phyloP scores from a whole-genome alignment of 176 grass and related monocot genomes.

The Leersia perrieri region DNA sequence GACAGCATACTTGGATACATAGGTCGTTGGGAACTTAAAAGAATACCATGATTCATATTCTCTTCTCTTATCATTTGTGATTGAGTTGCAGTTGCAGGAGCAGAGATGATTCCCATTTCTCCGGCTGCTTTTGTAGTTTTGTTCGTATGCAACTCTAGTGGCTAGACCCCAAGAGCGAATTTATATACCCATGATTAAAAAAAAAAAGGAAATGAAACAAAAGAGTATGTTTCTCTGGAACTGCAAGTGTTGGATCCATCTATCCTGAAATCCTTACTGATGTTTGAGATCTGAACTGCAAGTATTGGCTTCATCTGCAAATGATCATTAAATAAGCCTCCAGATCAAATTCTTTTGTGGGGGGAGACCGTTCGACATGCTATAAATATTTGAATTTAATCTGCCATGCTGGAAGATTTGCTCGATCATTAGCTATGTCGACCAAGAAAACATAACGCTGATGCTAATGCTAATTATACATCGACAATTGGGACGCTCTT shows the following conservation, averaged over 20 bases:
- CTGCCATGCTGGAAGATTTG: neutral
- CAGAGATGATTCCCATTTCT: conserved; percentile 35
- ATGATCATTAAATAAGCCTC: neutral
- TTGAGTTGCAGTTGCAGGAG: conserved; percentile 23
- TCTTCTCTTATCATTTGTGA: conserved; percentile 3
- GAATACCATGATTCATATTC: neutral
- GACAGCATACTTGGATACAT: conserved; percentile 9
- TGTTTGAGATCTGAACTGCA: neutral
- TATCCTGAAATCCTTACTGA: conserved; percentile 3
- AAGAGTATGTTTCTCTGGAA: neutral
- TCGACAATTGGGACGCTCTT: neutral
- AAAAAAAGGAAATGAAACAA: neutral
- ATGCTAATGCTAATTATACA: neutral
- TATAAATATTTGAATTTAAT: neutral
- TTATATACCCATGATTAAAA: neutral
- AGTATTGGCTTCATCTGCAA: conserved; percentile 12
- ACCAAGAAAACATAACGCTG: neutral
- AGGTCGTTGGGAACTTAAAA: neutral
- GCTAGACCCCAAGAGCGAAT: conserved; percentile 32
- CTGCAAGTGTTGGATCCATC: neutral
- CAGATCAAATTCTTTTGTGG: conserved; percentile 6
- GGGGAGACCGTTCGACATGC: neutral
- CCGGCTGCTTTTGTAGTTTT: neutral
- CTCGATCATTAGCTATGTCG: neutral
- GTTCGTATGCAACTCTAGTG: conserved; percentile 16